A percentile compares a stretch with the other conserved stretches of the same genome.
phyloP scores from a whole-genome alignment of 2,329 filamentous ascomycete species.

The Aspergillus ustus region DNA sequence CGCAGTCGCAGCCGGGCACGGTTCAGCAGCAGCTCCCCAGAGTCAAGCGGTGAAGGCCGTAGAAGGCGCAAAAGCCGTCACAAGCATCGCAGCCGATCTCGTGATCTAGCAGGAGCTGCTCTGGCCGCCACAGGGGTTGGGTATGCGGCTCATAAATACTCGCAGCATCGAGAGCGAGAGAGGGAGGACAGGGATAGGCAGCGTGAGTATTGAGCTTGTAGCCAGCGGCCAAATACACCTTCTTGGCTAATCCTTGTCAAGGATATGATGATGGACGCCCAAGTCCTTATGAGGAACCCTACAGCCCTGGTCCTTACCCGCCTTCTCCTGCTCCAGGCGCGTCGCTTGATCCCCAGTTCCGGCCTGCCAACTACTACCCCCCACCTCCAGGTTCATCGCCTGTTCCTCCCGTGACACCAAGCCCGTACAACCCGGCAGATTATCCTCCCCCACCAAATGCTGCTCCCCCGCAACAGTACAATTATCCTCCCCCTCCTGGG shows the following conservation, averaged over 20 bases:
- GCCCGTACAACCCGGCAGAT: conserved; percentile 43
- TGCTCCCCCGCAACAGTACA: conserved; percentile 42
- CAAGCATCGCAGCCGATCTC: conserved; percentile 45
- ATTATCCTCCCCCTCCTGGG: conserved; percentile 41
- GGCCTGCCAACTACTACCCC: conserved; percentile 49
- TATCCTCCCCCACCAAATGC: conserved; percentile 50
- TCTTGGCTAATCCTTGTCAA: conserved; percentile 26
- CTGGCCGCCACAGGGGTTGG: conserved; percentile 63
- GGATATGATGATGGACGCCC: conserved; percentile 33
- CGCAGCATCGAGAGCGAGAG: conserved; percentile 61
- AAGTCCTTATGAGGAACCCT: conserved; percentile 49
- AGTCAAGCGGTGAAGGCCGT: conserved; percentile 38
- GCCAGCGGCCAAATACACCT: background rate
- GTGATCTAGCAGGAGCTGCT: conserved; percentile 57
- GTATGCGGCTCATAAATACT: conserved; percentile 61
- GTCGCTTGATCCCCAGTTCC: conserved; percentile 42
- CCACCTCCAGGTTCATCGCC: conserved; percentile 45
- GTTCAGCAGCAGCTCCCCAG: conserved; percentile 43
- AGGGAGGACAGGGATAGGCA: conserved; percentile 52
- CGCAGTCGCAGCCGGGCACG: conserved; percentile 46
- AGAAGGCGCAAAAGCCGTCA: conserved; percentile 37
- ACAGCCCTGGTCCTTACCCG: conserved; percentile 44
- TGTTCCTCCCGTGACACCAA: conserved; percentile 23
- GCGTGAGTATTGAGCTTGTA: conserved; percentile 41
- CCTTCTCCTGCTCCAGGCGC: conserved; percentile 40